Base-by-base conservation (phyloP, 2,329 filamentous ascomycete genomes). In the Lasiodiplodia citricola region DNA sequence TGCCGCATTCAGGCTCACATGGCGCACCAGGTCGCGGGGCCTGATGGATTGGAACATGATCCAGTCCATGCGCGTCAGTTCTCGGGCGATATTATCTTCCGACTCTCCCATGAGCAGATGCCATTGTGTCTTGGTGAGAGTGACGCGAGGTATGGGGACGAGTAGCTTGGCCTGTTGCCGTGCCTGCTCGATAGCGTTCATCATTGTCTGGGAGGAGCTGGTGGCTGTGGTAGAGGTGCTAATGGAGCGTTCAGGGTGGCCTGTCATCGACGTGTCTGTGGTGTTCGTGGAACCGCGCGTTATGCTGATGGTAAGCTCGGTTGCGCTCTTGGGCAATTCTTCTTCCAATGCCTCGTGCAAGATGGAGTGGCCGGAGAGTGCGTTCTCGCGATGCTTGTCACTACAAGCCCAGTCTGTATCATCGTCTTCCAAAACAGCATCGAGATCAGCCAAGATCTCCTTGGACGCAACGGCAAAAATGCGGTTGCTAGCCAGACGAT, bases 41-140 rank as follows among this genome's bases (percentile, higher is more conserved):
- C 93, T 90, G 70, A 98, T 97, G 1, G 94, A 94, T 65, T 92
- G 96, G 79, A 97, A 98, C 91, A 98, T 96, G 79, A 96, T 90
- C 95, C 95, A 98, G 81, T 99, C 96, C 67, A 99, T 97, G 70
- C 95, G 87, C 4, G 96, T 98, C 75, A 99, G 87, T 79, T 99
- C 96, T 70, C 91, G 90, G 18, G 95, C 95, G 72, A 98, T 91
- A 60, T 93, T 88, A 70, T 97, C 92, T 66, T 96, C 91, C 1
- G 92, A 86, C 28, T 91, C 91, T 44, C 92, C 92, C 90, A 98
- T 97, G 72, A 98, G 92, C 64, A 91, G 89, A 72, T 94, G 93
- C 85, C 96, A 99, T 70, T 96, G 92, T 52, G 91, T 85, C 79
- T 98, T 98, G 73, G 90, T 92, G 70, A 97, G 86, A 1, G 90